Conservation (phyloP, 257 asterid genomes). For the Solanum appendiculatum region DNA sequence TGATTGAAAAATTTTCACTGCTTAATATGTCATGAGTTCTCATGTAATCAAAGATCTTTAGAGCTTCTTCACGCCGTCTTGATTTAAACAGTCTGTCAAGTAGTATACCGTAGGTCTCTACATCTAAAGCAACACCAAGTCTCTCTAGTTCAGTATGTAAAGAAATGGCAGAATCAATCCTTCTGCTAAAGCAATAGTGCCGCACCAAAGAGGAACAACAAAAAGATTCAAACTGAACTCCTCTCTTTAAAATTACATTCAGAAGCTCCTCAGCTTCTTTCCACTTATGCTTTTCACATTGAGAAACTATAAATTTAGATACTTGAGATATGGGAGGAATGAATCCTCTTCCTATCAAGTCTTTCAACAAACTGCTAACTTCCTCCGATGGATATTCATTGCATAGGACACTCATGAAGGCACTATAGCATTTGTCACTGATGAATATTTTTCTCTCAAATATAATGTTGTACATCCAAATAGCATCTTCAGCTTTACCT, state of each 20-base stretch:
- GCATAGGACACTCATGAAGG: constrained; percentile 45
- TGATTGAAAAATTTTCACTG: constrained; percentile 41
- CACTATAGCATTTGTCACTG: constrained; percentile 27
- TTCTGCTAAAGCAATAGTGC: constrained; percentile 39
- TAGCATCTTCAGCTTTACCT: constrained; percentile 45
- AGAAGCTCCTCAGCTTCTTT: constrained; percentile 54
- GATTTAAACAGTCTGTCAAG: constrained; percentile 33
- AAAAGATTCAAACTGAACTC: constrained; percentile 36
- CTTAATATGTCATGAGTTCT: constrained; percentile 19
- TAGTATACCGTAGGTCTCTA: constrained; percentile 27
- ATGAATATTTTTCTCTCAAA: constrained; percentile 18
- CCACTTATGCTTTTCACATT: constrained; percentile 41
- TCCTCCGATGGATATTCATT: constrained; percentile 39
- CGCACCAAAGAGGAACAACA: constrained; percentile 45
- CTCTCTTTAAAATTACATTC: constrained; percentile 21
- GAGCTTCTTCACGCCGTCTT: constrained; percentile 34
- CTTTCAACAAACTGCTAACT: constrained; percentile 35
- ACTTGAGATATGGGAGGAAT: constrained; percentile 20
- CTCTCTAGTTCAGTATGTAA: constrained; percentile 45
- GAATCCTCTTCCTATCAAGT: constrained; percentile 29
- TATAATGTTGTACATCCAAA: constrained; percentile 20
- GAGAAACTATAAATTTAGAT: constrained; percentile 29
- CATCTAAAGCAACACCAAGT: constrained; percentile 31
- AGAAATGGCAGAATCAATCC: constrained; percentile 35
- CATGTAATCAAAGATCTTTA: constrained; percentile 57